Percentiles rank a stretch among this genome's conserved stretches.
phyloP scores from a whole-genome alignment of 2,329 filamentous ascomycete species.

The Hansfordia pulvinata region DNA sequence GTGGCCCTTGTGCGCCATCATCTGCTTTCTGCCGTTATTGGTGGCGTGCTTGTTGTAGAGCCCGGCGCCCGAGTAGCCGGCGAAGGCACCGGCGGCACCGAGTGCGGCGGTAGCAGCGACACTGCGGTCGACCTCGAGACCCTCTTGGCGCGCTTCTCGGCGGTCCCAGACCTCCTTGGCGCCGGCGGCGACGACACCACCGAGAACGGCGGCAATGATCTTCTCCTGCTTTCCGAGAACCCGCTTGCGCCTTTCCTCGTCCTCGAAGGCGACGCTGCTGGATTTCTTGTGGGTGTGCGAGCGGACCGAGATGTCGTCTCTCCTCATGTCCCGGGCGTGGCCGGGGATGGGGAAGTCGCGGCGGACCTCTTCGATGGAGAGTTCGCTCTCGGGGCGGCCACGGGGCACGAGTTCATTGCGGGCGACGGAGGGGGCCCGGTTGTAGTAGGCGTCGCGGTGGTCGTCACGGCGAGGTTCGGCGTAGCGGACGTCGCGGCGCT shows the following conservation, averaged over 20 bases:
- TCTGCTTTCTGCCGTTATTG: slow-evolving; percentile 41
- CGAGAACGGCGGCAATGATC: slow-evolving; percentile 51
- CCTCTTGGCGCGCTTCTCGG: slow-evolving; percentile 38
- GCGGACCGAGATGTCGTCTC: no score
- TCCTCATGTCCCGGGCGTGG: slow-evolving; percentile 35
- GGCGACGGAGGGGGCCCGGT: slow-evolving; percentile 27
- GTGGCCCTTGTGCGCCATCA: slow-evolving; percentile 36
- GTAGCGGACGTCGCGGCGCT: slow-evolving; percentile 38
- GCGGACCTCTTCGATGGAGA: slow-evolving; percentile 68
- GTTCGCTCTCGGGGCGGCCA: slow-evolving; percentile 57
- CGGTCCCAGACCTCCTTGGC: slow-evolving; percentile 55
- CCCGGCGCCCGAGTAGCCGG: slow-evolving; percentile 50
- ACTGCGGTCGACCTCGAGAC: slow-evolving; percentile 38
- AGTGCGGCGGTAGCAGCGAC: slow-evolving; percentile 44
- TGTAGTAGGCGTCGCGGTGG: slow-evolving; percentile 32
- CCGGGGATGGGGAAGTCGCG: slow-evolving; percentile 72
- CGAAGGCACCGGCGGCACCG: slow-evolving; percentile 49
- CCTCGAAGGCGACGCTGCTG: slow-evolving; percentile 38
- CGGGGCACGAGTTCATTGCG: slow-evolving; percentile 38
- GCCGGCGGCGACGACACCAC: slow-evolving; percentile 49
- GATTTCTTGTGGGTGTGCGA: slow-evolving; percentile 40
- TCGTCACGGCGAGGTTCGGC: no score
- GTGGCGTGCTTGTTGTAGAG: slow-evolving; percentile 45
- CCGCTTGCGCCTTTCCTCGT: slow-evolving; percentile 34
- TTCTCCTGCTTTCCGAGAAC: slow-evolving; percentile 50